Conservation (phyloP, 148 eudicot species). For the Camellia lanceoleosa region DNA sequence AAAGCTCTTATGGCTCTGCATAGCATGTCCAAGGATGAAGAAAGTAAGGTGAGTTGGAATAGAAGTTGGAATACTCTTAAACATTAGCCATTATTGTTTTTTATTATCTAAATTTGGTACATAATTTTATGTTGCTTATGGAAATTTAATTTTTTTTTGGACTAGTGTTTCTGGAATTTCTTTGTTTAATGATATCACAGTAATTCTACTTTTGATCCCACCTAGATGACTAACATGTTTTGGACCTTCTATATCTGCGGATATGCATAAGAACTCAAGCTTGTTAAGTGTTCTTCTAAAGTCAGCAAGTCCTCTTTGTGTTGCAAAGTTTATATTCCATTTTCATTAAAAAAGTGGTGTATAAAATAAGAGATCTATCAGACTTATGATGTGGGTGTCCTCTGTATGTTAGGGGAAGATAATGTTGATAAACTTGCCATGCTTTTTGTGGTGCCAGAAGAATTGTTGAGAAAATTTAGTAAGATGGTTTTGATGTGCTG, state of each 20-base stretch:
- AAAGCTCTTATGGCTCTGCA: slow-evolving; percentile 59
- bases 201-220: slow-evolving; percentile 7
- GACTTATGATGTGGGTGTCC: not conserved
- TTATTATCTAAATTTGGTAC: not conserved
- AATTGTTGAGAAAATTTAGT: not conserved
- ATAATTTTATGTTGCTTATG: not conserved
- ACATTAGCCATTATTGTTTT: not conserved
- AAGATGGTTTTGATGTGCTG: not conserved
- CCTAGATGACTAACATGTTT: not conserved
- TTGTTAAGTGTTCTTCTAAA: not conserved
- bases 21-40: slow-evolving; percentile 63
- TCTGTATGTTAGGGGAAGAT: not conserved
- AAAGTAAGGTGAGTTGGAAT: slow-evolving; percentile 49
- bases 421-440: not conserved
- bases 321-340: not conserved
- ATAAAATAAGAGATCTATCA: not conserved
- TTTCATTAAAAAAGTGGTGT: not conserved
- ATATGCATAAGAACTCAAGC: not conserved
- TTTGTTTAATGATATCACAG: not conserved
- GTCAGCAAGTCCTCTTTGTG: not conserved
- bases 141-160: too few relatives aligned
- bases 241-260: not conserved
- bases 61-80: not conserved
- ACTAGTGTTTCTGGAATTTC: not conserved
- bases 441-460: not conserved